Percentiles rank a stretch among this genome's conserved stretches.
phyloP scores from a whole-genome alignment of 768 basidiomycete genomes.

The Amylocystis lapponica region DNA sequence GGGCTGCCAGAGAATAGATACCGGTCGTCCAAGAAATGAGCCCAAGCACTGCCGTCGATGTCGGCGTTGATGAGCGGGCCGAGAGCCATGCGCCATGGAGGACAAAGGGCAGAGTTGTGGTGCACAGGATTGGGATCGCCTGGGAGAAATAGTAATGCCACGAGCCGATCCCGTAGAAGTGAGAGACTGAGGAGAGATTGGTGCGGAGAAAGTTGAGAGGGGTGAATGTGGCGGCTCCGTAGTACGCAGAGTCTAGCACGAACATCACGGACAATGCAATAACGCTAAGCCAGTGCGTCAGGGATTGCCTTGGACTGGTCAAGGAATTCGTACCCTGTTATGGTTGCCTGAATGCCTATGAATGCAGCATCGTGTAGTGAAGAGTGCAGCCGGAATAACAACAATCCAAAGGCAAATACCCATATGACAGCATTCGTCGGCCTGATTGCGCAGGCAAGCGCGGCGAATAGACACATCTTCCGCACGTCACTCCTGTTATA shows the following conservation, averaged over 20 bases:
- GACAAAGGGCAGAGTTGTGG: constrained; percentile 67
- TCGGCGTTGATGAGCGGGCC: constrained; percentile 1
- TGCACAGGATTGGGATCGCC: constrained; percentile 77
- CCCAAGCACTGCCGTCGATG: constrained; percentile 37
- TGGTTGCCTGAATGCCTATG: constrained; percentile 34
- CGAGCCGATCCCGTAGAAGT: constrained; percentile 85
- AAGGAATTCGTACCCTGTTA: constrained; percentile 38
- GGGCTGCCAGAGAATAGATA: constrained; percentile 75
- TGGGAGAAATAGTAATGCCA: constrained; percentile 91
- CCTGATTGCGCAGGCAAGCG: constrained; percentile 74
- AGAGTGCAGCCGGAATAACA: constrained; percentile 50
- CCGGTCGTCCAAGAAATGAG: constrained; percentile 55
- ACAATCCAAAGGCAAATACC: constrained; percentile 57
- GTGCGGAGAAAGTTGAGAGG: constrained; percentile 76
- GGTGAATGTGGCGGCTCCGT: constrained; percentile 61
- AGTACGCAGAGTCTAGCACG: constrained; percentile 65
- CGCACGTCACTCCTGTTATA: constrained; percentile 30
- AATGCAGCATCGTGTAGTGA: constrained; percentile 24
- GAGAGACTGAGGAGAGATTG: constrained; percentile 80
- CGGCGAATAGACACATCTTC: constrained; percentile 52
- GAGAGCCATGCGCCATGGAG: constrained; percentile 51
- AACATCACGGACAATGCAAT: constrained; percentile 10
- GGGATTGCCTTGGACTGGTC: neutral
- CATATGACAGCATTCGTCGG: constrained; percentile 88
- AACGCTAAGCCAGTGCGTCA: constrained; percentile 1